These are phyloP conservation scores for Sporothrix pseudoabietina DNA, from an alignment of 2,329 filamentous ascomycete genomes.

Conservation along the genomic window DNA sequence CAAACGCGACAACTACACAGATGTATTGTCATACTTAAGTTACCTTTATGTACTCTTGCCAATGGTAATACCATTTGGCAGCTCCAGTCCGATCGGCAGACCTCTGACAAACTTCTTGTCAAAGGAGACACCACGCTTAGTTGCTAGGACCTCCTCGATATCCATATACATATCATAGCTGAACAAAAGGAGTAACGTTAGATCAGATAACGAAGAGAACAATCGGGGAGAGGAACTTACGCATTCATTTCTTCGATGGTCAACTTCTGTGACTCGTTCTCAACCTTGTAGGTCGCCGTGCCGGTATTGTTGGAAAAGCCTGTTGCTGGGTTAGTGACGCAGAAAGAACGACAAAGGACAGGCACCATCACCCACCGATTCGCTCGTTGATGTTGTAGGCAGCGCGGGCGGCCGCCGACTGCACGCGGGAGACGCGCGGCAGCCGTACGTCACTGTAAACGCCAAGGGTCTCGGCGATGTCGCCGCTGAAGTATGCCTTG, in stretches of 20 bases:
- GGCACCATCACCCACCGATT: slow-evolving; percentile 49
- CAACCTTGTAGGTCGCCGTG: slow-evolving; percentile 61
- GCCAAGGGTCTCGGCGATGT: slow-evolving; percentile 51
- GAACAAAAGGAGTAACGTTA: too few relatives aligned
- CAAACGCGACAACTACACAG: too few relatives aligned
- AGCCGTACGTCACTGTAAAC: slow-evolving; percentile 57
- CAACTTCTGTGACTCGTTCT: slow-evolving; percentile 61
- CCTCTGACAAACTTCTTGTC: too few relatives aligned
- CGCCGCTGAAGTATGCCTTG: slow-evolving; percentile 49
- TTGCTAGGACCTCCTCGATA: too few relatives aligned
- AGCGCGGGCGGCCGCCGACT: slow-evolving; percentile 59
- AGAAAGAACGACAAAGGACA: neutral
- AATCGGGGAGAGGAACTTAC: slow-evolving; percentile 44
- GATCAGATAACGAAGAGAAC: too few relatives aligned
- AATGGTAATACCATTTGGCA: too few relatives aligned
- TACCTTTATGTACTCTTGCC: too few relatives aligned
- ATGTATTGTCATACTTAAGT: too few relatives aligned
- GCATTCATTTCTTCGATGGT: slow-evolving; percentile 72
- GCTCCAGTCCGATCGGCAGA: too few relatives aligned
- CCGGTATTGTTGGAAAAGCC: slow-evolving; percentile 65
- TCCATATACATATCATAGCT: too few relatives aligned
- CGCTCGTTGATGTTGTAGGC: slow-evolving; percentile 64
- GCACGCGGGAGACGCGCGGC: slow-evolving; percentile 58
- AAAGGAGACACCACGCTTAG: too few relatives aligned
- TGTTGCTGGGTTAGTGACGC: slow-evolving; percentile 32